These are phyloP conservation scores for Candolleomyces eurysporus DNA, from an alignment of 768 basidiomycete genomes.

Conservation along the genomic window DNA sequence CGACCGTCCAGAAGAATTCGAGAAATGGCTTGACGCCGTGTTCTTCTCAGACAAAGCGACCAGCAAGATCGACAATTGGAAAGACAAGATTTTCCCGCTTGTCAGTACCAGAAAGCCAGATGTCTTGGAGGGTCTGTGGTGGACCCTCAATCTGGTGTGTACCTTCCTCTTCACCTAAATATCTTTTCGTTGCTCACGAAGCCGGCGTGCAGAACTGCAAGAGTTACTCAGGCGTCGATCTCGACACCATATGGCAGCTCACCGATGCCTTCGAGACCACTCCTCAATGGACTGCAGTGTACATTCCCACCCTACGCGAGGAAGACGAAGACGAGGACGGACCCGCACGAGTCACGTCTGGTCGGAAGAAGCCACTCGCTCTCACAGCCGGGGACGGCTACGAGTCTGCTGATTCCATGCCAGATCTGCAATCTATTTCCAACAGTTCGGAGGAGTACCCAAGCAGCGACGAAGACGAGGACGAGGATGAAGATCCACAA, in stretches of 20 bases:
- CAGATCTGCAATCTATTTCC: slow-evolving; percentile 63
- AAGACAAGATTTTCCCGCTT: slow-evolving; percentile 58
- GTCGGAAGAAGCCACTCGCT: slow-evolving; percentile 43
- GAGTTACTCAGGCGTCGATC: slow-evolving; percentile 44
- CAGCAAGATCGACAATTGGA: slow-evolving; percentile 44
- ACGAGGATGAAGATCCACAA: slow-evolving; percentile 30
- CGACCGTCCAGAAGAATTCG: slow-evolving; percentile 58
- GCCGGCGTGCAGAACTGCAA: slow-evolving; percentile 53
- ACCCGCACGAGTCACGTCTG: slow-evolving; percentile 16
- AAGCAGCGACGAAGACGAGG: slow-evolving; percentile 35
- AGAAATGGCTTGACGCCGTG: slow-evolving; percentile 70
- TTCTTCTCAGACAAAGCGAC: slow-evolving; percentile 59
- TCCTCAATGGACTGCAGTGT: slow-evolving; percentile 60
- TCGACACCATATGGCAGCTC: slow-evolving; percentile 67
- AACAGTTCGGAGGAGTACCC: slow-evolving; percentile 52
- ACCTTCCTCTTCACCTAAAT: not conserved
- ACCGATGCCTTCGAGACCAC: slow-evolving; percentile 45
- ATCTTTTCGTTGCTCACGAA: not conserved
- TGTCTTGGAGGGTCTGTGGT: slow-evolving; percentile 65
- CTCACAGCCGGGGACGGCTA: slow-evolving; percentile 48
- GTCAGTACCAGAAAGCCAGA: slow-evolving; percentile 47
- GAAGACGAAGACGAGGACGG: slow-evolving; percentile 13
- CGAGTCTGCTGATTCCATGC: slow-evolving; percentile 58
- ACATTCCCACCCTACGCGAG: slow-evolving; percentile 26
- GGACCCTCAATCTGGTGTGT: slow-evolving; percentile 55